These are phyloP conservation scores for Aspergillus pseudotamarii DNA, from an alignment of 2,329 filamentous ascomycete species.

Conservation along the genomic window DNA sequence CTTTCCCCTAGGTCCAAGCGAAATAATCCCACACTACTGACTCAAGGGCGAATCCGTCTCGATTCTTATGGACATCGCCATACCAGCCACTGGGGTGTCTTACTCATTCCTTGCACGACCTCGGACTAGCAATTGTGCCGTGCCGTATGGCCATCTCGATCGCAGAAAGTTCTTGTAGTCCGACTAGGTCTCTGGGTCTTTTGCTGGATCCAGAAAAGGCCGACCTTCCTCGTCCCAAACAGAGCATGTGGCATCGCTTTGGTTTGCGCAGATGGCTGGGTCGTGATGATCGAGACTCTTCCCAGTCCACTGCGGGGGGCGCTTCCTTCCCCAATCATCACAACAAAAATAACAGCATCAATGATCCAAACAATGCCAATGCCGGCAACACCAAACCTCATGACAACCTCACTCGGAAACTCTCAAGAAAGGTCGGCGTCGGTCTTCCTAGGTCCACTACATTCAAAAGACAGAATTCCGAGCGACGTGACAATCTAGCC, in stretches of 20 bases:
- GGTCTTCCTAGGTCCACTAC: conserved; percentile 76
- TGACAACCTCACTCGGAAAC: conserved; percentile 38
- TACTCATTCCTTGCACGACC: conserved; percentile 36
- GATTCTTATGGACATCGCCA: conserved; percentile 43
- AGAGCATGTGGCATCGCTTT: conserved; percentile 51
- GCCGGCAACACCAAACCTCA: conserved; percentile 25
- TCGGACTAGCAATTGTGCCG: conserved; percentile 27
- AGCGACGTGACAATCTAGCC: conserved; percentile 72
- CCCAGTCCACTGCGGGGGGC: conserved; percentile 25
- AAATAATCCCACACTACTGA: conserved; percentile 11
- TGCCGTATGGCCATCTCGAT: conserved; percentile 48
- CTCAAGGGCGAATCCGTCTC: conserved; percentile 18
- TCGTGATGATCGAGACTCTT: conserved; percentile 42
- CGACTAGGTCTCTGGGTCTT: conserved; percentile 37
- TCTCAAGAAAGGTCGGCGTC: conserved; percentile 65
- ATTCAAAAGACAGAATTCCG: conserved; percentile 81
- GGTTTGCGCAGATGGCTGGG: conserved; percentile 46
- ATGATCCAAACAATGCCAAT: conserved; percentile 20
- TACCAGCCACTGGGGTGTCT: conserved; percentile 37
- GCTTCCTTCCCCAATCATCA: conserved; percentile 12
- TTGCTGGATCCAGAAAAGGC: conserved; percentile 38
- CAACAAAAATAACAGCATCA: conserved; percentile 12
- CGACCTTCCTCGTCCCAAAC: conserved; percentile 36
- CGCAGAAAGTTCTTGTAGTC: conserved; percentile 42
- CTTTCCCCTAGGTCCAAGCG: conserved; percentile 6